Evolutionary conservation across 2,329 filamentous ascomycete species (phyloP).

Genomic region (Hypoxylon sp.): DNA sequence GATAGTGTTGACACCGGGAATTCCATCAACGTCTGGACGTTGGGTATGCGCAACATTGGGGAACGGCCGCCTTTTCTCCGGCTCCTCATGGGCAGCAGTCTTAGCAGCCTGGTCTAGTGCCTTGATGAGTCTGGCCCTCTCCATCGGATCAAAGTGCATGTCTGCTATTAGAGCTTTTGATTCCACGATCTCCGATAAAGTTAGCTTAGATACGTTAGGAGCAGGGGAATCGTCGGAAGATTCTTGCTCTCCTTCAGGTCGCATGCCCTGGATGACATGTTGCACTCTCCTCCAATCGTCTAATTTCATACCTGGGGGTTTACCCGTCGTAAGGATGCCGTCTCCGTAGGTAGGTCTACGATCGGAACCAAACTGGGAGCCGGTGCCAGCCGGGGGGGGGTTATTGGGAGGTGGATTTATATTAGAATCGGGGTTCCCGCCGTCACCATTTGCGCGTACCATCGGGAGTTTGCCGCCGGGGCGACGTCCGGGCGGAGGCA

Average conservation of each 20-base stretch:
- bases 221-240: not conserved
- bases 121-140: not conserved
- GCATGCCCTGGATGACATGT: slow-evolving; percentile 24
- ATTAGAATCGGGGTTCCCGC: not conserved
- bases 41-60: too few relatives aligned
- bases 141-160: slow-evolving; percentile 14
- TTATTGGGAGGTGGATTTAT: not conserved
- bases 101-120: slow-evolving; percentile 16
- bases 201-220: slow-evolving; percentile 13
- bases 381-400: not conserved
- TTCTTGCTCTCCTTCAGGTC: not conserved
- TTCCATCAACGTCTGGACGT: not conserved
- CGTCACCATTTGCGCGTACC: not conserved
- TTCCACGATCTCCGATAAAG: slow-evolving; percentile 20
- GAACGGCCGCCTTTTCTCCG: too few relatives aligned
- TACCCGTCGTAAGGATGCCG: not conserved
- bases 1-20: not conserved
- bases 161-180: slow-evolving; percentile 14
- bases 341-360: not conserved
- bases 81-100: not conserved
- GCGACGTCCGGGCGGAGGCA: too few relatives aligned
- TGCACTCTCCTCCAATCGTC: slow-evolving; percentile 13
- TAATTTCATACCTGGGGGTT: not conserved
- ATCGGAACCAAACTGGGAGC: not conserved
- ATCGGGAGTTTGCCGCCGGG: too few relatives aligned